These are phyloP conservation scores for Talaromyces sp. DNA, from an alignment of 2,329 filamentous ascomycete genomes.

Conservation along the genomic window DNA sequence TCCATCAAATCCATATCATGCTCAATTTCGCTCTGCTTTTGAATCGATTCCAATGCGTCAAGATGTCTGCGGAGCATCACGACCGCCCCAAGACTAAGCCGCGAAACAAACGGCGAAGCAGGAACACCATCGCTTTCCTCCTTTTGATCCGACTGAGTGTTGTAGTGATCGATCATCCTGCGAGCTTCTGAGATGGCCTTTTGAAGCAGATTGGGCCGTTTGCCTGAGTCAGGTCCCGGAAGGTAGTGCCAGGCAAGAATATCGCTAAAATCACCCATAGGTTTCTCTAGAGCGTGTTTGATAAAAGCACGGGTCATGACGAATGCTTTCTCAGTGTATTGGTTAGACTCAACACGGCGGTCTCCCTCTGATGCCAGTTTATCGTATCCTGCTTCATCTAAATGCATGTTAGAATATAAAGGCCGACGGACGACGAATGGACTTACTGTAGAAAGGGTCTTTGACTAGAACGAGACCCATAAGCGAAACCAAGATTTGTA, in stretches of 20 bases:
- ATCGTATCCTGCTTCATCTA: constrained; percentile 57
- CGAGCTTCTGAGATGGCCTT: constrained; percentile 20
- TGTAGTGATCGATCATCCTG: constrained; percentile 23
- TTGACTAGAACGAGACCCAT: constrained; percentile 54
- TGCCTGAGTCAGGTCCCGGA: constrained; percentile 7
- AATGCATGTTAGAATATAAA: neutral
- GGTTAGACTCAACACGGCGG: constrained; percentile 39
- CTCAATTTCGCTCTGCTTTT: neutral
- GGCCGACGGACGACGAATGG: neutral
- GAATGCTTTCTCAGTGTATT: constrained; percentile 52
- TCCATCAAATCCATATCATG: neutral
- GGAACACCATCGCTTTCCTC: constrained; percentile 14
- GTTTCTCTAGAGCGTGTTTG: constrained; percentile 38
- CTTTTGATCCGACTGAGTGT: constrained; percentile 14
- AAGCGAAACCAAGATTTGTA: constrained; percentile 54
- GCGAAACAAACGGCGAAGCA: constrained; percentile 24
- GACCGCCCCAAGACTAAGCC: constrained; percentile 27
- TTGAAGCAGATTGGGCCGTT: constrained; percentile 17
- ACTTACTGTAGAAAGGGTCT: constrained; percentile 54
- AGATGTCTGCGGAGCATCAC: constrained; percentile 26
- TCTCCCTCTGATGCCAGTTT: constrained; percentile 42
- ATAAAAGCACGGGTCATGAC: constrained; percentile 49
- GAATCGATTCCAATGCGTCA: constrained; percentile 20
- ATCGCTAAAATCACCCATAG: constrained; percentile 42
- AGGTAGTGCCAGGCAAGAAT: constrained; percentile 51